Evolutionary conservation across 176 grass and related monocot species (phyloP), one percentile per base, ranked within the genome.

Genomic region (Aegilops speltoides): DNA sequence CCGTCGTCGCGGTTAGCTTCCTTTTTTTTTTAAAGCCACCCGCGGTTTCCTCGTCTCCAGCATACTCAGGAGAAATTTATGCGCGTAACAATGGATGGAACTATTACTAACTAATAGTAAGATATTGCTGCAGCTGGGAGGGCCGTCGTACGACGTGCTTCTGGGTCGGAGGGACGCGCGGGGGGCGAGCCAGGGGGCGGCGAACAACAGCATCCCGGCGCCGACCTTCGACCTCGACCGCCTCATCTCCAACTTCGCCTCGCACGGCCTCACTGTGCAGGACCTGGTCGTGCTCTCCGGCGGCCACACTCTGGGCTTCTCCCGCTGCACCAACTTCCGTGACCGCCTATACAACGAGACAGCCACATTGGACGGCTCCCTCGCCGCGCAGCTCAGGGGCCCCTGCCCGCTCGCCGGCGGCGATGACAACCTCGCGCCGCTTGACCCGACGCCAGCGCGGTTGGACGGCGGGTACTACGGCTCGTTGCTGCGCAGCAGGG

Each of bases 271-370:
- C 76, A 31, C 90, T 4, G 8, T 79, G 0, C 71, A 92, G 68
- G 96, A 98, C 86, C 91, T 95, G 14, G 91, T 98, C 74, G 73
- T 80, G 41, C 96, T 95, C 40, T 92, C 90, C 6, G 93, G 91
- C 8, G 91, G 64, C 4, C 96, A 95, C 84, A 94, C 93, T 10
- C 86, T 98, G 64, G 93, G 96, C 73, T 92, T 95, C 56, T 79
- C 93, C 56, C 87, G 90, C 10, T 98, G 93, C 84, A 86, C 87
- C 17, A 74, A 52, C 69, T 95, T 95, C 90, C 77, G 90, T 0
- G 82, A 71, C 71, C 90, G 91, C 74, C 16, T 94, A 71, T 98
- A 95, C 93, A 98, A 95, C 41, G 96, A 98, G 82, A 92, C 88
- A 3, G 60, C 57, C 57, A 84, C 86, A 15, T 59, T 92, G 43